Conservation (phyloP, 768 basidiomycete species). For the Phylloporus rhodoxanthus region DNA sequence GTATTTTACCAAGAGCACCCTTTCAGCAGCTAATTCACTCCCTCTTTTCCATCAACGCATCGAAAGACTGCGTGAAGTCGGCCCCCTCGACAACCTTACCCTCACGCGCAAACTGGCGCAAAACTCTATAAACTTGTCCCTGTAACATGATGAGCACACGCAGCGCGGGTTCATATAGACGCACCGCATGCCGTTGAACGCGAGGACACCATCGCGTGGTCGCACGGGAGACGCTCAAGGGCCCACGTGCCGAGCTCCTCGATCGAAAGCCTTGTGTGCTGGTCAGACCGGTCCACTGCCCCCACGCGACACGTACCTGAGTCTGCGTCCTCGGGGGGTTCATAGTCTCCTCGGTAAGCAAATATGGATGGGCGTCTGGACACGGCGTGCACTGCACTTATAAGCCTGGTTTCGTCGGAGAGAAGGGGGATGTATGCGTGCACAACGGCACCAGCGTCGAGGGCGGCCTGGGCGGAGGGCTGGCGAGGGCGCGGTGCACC, state of each 20-base stretch:
- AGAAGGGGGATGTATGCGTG: too few species aligned
- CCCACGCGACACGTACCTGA: conserved; percentile 42
- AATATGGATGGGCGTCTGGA: conserved; percentile 49
- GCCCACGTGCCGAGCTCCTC: conserved; percentile 84
- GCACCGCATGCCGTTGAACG: conserved; percentile 80
- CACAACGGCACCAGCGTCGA: too few species aligned
- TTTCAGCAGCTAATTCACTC: background rate
- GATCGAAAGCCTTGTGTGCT: conserved; percentile 55
- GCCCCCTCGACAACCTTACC: conserved; percentile 68
- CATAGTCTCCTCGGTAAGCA: conserved; percentile 76
- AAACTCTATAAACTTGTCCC: conserved; percentile 64
- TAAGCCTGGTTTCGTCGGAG: too few species aligned
- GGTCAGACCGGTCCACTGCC: background rate
- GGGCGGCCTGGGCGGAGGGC: too few species aligned
- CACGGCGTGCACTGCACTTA: conserved; percentile 59
- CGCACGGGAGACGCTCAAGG: too few species aligned
- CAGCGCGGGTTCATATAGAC: conserved; percentile 11
- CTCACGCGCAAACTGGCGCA: conserved; percentile 74
- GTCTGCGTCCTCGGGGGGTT: conserved; percentile 83
- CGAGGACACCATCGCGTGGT: conserved; percentile 76
- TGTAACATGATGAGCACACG: conserved; percentile 23
- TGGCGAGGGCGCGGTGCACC: too few species aligned
- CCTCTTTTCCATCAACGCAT: conserved; percentile 37
- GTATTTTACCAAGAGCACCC: background rate
- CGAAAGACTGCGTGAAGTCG: conserved; percentile 68